A percentile compares a stretch with the other conserved stretches of the same genome.
These are phyloP conservation scores for Sistotremastrum niveocremeum DNA, from an alignment of 768 basidiomycete genomes.

Conservation along the genomic window DNA sequence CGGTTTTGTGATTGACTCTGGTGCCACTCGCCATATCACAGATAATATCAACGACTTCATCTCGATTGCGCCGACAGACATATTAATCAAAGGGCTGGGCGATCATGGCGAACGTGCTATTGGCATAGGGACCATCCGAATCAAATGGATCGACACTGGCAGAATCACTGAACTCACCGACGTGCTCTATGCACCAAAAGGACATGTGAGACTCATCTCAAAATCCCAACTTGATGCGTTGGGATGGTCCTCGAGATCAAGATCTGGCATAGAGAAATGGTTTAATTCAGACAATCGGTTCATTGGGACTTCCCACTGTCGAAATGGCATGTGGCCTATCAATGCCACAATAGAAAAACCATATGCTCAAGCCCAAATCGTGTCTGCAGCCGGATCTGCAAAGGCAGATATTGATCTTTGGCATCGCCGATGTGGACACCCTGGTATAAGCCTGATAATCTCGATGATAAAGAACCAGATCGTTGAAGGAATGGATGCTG, in stretches of 20 bases:
- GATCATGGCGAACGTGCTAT: no score
- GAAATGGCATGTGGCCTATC: slow-evolving; percentile 11
- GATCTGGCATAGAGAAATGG: slow-evolving; percentile 7
- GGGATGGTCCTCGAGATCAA: slow-evolving; percentile 7
- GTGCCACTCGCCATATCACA: no score
- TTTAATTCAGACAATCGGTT: not conserved
- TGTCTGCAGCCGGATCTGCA: not conserved
- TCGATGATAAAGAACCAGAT: slow-evolving; percentile 15
- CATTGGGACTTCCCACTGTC: slow-evolving; percentile 7
- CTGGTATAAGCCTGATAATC: slow-evolving; percentile 8
- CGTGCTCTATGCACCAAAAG: slow-evolving; percentile 11
- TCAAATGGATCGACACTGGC: no score
- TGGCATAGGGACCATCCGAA: no score
- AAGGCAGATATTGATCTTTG: no score
- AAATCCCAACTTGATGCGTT: slow-evolving; percentile 8
- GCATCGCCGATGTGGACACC: slow-evolving; percentile 5
- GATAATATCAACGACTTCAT: no score
- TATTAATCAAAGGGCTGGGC: no score
- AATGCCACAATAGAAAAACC: slow-evolving; percentile 8
- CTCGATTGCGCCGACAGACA: no score
- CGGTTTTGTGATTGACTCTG: no score
- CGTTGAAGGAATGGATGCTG: slow-evolving; percentile 19
- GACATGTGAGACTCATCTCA: slow-evolving; percentile 12
- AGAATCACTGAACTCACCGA: slow-evolving; percentile 1
- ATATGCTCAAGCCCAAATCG: not conserved